Base-by-base conservation (phyloP, 2,329 filamentous ascomycete genomes). In the Rugonectria rugulosa region DNA sequence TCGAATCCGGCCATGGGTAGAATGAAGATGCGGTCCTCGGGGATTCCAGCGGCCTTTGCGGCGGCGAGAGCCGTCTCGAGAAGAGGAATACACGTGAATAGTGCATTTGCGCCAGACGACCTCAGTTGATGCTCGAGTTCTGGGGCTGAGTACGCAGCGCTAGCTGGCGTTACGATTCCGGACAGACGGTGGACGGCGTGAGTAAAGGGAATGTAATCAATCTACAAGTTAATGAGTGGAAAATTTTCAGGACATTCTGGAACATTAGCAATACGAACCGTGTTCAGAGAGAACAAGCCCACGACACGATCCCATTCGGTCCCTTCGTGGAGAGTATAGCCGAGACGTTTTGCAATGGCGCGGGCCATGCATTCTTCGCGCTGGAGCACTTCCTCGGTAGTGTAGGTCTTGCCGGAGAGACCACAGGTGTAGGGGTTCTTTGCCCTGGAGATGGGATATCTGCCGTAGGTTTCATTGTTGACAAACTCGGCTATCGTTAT, bases 221-320 rank as follows among this genome's bases (percentile, higher is more conserved):
- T 86, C 84, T 91, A 60, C 17, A 17, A 42, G 17, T 3, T 3
- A 34, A 29, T 40, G 11, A 36, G 48, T 40, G 23, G 42, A 24
- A 26, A 21, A 10, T 9, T 14, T 14, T 14, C n/a, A 14, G 6
- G 4, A 19, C 12, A 20, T n/a, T n/a, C n/a, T 11, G 9, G 10
- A 19, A 38, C 40, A 23, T 45, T 15, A 12, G 42, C 38, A 15
- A 19, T 10, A 67, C 82, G 56, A 73, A 91, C 89, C 24, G 90
- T 91, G 70, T 96, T 96, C 56, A 92, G 74, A n/a, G 88, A 88
- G 75, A 91, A 96, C 23, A 93, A 77, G 5, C 81, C 88, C 42
- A 91, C 78, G 20, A 93, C 89, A 72, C 92, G 92, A 67, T 95
- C 90, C 88, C 88, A 95, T 70, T 93, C 89, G 0, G 85, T 84